Conservation (phyloP, 768 basidiomycete genomes). For the Boletus rufocinnamomeus region DNA sequence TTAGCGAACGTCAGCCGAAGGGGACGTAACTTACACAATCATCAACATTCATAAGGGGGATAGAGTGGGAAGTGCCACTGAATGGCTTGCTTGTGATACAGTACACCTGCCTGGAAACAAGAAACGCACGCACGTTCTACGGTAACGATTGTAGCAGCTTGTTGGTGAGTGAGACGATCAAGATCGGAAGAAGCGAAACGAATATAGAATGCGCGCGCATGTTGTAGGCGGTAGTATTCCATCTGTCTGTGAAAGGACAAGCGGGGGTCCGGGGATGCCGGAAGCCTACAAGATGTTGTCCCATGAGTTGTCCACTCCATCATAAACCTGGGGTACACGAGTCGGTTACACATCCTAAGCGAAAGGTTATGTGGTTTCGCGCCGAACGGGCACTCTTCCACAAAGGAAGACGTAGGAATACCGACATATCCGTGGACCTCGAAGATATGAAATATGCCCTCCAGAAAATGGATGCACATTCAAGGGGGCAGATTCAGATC, state of each 20-base stretch:
- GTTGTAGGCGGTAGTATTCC: neutral
- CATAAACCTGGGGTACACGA: neutral
- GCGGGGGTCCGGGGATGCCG: neutral
- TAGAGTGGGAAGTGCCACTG: conserved; percentile 7
- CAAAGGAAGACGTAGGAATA: neutral
- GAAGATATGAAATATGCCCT: neutral
- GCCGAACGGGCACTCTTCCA: neutral
- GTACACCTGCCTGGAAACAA: neutral
- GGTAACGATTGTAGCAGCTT: neutral
- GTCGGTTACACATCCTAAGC: no score
- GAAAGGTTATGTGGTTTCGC: neutral
- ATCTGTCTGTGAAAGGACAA: neutral
- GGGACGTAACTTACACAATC: neutral
- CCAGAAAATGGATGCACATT: neutral
- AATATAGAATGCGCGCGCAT: neutral
- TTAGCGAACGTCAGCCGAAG: conserved; percentile 5
- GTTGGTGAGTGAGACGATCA: conserved; percentile 5
- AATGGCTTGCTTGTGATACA: neutral
- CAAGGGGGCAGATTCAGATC: neutral
- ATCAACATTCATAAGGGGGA: conserved; percentile 3
- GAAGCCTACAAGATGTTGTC: neutral
- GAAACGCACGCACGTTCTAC: neutral
- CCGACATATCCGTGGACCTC: neutral
- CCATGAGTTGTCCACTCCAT: neutral
- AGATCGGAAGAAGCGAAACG: conserved; percentile 6